Conservation (phyloP, 768 basidiomycete genomes). For the Lentinula edodes region DNA sequence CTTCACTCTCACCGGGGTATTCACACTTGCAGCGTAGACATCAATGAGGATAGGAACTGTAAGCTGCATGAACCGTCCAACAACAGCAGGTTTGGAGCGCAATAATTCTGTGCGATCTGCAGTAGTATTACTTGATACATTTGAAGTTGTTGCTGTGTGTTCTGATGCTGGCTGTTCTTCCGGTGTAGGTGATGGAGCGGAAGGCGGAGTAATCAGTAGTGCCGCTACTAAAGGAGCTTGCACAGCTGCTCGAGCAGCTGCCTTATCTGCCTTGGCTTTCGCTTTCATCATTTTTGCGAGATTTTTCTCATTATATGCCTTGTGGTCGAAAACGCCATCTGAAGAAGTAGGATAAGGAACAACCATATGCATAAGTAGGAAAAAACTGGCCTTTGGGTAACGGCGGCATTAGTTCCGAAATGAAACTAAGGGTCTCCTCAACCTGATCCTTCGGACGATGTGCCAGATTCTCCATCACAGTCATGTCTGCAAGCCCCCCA, state of each 20-base stretch:
- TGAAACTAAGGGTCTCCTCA: slow-evolving; percentile 85
- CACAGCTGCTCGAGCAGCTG: slow-evolving; percentile 57
- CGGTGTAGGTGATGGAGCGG: slow-evolving; percentile 17
- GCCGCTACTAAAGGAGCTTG: slow-evolving; percentile 23
- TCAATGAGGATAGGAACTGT: slow-evolving; percentile 94
- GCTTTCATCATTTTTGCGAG: slow-evolving; percentile 71
- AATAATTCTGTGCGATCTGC: slow-evolving; percentile 71
- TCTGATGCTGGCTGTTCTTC: slow-evolving; percentile 22
- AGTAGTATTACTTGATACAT: slow-evolving; percentile 27
- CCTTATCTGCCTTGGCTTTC: slow-evolving; percentile 77
- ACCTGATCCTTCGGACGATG: slow-evolving; percentile 97
- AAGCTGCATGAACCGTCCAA: slow-evolving; percentile 80
- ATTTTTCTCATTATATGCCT: slow-evolving; percentile 83
- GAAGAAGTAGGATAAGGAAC: slow-evolving; percentile 10
- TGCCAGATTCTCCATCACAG: slow-evolving; percentile 95
- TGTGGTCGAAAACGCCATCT: slow-evolving; percentile 97
- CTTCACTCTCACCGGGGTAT: slow-evolving; percentile 80
- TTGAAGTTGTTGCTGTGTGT: slow-evolving; percentile 18
- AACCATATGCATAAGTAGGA: neutral
- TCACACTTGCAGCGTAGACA: slow-evolving; percentile 98
- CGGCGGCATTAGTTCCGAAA: slow-evolving; percentile 91
- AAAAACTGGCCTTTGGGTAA: slow-evolving; percentile 71
- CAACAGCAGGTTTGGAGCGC: slow-evolving; percentile 67
- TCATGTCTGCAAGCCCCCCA: slow-evolving; percentile 91
- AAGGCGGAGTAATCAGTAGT: slow-evolving; percentile 18